Evolutionary conservation across 306 rosid species (phyloP).

Genomic region (Rosa lucieae): DNA sequence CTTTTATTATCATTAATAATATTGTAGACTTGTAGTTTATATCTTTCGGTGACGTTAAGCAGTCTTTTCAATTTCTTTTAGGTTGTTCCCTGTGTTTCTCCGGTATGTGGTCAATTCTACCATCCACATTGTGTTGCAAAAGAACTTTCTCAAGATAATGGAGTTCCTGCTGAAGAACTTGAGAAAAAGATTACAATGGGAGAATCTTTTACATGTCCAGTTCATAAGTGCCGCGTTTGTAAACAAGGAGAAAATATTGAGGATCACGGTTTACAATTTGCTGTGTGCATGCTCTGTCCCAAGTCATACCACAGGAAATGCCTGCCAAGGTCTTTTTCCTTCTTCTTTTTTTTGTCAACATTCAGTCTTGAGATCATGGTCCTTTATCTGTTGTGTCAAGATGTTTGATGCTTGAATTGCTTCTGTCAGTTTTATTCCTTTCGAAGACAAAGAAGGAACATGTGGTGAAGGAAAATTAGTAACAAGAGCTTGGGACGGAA

Average conservation of each 20-base stretch:
- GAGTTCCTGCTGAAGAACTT: constrained; percentile 30
- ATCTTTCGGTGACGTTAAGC: neutral
- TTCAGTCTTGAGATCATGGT: neutral
- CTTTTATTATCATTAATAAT: neutral
- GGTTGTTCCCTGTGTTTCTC: constrained; percentile 58
- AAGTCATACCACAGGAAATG: constrained; percentile 71
- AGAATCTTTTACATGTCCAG: constrained; percentile 62
- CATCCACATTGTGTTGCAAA: constrained; percentile 61
- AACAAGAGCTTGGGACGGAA: constrained; percentile 66
- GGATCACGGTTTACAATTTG: constrained; percentile 51
- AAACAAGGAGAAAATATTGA: constrained; percentile 48
- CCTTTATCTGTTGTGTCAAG: neutral
- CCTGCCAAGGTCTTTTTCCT: constrained; percentile 45
- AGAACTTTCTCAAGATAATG: constrained; percentile 35
- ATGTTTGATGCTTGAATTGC: neutral
- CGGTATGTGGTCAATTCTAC: constrained; percentile 60
- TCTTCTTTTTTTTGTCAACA: neutral
- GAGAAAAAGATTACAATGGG: constrained; percentile 38
- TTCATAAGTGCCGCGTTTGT: constrained; percentile 54
- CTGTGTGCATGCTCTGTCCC: constrained; percentile 68
- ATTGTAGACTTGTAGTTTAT: neutral
- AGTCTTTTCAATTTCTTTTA: constrained; percentile 17
- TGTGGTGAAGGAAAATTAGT: constrained; percentile 22
- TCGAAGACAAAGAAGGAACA: constrained; percentile 28
- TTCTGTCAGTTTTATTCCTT: constrained; percentile 46